Base-by-base conservation (phyloP, 768 basidiomycete genomes). In the Amanita brunnescens region DNA sequence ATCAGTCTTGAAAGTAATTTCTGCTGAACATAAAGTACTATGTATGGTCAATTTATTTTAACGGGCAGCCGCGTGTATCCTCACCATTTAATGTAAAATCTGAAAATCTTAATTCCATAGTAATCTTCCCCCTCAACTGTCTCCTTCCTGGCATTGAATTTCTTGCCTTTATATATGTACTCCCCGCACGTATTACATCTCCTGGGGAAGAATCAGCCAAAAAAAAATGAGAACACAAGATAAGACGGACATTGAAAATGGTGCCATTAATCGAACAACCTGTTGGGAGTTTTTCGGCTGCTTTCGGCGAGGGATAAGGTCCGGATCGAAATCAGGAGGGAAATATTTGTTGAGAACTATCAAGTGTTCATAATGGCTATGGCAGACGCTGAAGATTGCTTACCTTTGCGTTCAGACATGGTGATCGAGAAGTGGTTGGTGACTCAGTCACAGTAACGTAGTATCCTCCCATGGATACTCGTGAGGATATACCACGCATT, bases 1-100 rank as follows among this genome's bases (percentile, higher is more conserved):
- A 64, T 99, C 95, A 0, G 96, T 99, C 68, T 98, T 98, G 83
- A 99, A 99, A 0, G 96, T 98, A 57, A 99, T 98, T 65, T 99
- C 96, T 7, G 95, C 88, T 2, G 93, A 96, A 64, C 96, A 99
- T 34, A 93, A 70, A 12, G 93, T 94, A 61, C 95, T 95, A 58
- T 2, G 26, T 10, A 50, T 32, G 51, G 23, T 38, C 7, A 45
- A 1, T 7, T 42, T 63, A 55, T 5, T 23, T 16, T 14, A 8
- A 24, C 41, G 7, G 6, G 29, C 40, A 5, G 26, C 51, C 10
- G 52, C 47, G 20, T 53, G 55, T 54, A 24, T 42, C 74, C 80
- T 47, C 49, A 81, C 90, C 89, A 92, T 71, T 91, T 92, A 60
- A 92, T 92, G 60, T 91, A 92, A 67, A 92, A 92, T 33, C 89